phyloP scores from a whole-genome alignment of 1,284 basidiomycete genomes.

The Somion occarium region DNA sequence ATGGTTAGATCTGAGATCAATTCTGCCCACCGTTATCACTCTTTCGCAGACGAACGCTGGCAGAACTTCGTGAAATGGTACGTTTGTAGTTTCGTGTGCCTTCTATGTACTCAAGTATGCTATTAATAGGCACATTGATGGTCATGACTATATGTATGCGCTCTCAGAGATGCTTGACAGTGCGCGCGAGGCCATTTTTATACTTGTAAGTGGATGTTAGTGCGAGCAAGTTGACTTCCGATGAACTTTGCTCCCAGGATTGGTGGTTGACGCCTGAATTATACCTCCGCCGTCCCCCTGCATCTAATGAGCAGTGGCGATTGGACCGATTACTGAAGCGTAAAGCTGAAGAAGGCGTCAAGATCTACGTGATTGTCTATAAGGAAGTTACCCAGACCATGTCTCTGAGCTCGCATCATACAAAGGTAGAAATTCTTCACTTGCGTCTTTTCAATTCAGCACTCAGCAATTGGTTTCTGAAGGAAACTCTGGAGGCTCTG shows the following conservation, averaged over 20 bases:
- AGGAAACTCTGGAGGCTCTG: slow-evolving; percentile 76
- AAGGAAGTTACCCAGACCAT: slow-evolving; percentile 92
- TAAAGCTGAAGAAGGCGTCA: slow-evolving; percentile 89
- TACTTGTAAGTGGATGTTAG: slow-evolving; percentile 40
- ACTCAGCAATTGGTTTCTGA: no score
- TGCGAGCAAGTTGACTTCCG: background rate
- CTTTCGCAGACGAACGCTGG: slow-evolving; percentile 70
- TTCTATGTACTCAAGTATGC: background rate
- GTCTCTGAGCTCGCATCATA: slow-evolving; percentile 82
- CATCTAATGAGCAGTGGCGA: slow-evolving; percentile 78
- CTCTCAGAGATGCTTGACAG: slow-evolving; percentile 83
- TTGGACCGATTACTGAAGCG: slow-evolving; percentile 80
- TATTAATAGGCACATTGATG: slow-evolving; percentile 72
- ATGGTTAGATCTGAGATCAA: slow-evolving; percentile 67
- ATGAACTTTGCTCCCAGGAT: slow-evolving; percentile 53
- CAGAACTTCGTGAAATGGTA: slow-evolving; percentile 85
- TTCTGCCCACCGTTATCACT: slow-evolving; percentile 75
- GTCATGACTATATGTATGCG: slow-evolving; percentile 93
- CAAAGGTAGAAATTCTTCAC: slow-evolving; percentile 48
- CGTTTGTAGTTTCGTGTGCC: slow-evolving; percentile 13
- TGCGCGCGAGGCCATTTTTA: slow-evolving; percentile 75
- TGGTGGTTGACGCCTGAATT: slow-evolving; percentile 94
- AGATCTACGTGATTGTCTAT: slow-evolving; percentile 85
- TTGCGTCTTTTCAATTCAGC: no score
- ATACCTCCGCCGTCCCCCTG: slow-evolving; percentile 86